A percentile compares a stretch with the other conserved stretches of the same genome.
Conservation (phyloP, 2,329 filamentous ascomycete species). For the Coccinonectria pachysandricola region DNA sequence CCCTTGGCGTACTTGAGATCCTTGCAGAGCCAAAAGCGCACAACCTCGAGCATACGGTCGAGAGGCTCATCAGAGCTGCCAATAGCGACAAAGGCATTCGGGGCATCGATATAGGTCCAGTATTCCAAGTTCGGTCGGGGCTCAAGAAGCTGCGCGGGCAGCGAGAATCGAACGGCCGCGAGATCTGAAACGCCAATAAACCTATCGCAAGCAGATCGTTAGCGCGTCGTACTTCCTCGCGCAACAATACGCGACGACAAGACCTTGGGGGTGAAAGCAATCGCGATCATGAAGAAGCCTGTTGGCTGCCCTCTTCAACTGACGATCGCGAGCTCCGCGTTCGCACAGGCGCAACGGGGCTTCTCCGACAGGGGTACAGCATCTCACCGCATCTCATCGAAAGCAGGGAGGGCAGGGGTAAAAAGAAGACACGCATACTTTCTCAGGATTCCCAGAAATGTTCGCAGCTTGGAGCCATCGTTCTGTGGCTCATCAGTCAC, state of each 20-base stretch:
- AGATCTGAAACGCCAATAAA: constrained; percentile 96
- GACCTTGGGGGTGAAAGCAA: too few species aligned
- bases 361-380: too few species aligned
- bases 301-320: too few species aligned
- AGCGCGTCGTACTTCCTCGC: too few species aligned
- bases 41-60: constrained; percentile 86
- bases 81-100: constrained; percentile 73
- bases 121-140: constrained; percentile 96
- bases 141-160: constrained; percentile 90
- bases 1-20: constrained; percentile 98
- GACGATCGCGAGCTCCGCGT: too few species aligned
- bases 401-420: too few species aligned
- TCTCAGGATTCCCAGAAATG: constrained; percentile 76
- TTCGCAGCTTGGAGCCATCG: constrained; percentile 81
- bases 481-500: constrained; percentile 43
- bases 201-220: too few species aligned
- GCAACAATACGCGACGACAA: too few species aligned
- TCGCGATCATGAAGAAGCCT: too few species aligned
- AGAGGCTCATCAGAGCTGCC: constrained; percentile 86
- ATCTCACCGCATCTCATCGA: constrained; percentile 5
- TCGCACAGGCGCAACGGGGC: too few species aligned
- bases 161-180: constrained; percentile 87
- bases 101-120: constrained; percentile 95
- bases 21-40: constrained; percentile 98
- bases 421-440: constrained; percentile 67